phyloP scores from a whole-genome alignment of 805 yeast genomes.

The Saccharomycopsis fibuligera region DNA sequence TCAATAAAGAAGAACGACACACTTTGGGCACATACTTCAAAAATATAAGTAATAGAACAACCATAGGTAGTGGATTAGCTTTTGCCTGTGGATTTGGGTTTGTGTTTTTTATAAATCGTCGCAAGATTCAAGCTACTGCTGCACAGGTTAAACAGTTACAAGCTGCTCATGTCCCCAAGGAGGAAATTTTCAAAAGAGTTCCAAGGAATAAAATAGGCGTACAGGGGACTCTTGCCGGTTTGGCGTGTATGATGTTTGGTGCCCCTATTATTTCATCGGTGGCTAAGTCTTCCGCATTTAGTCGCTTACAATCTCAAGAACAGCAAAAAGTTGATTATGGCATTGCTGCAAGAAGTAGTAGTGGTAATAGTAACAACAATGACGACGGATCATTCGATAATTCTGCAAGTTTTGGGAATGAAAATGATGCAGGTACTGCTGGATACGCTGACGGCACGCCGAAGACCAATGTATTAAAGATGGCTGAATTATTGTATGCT shows the following conservation, averaged over 20 bases:
- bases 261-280: background rate
- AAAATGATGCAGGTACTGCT: background rate
- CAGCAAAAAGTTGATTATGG: background rate
- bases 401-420: background rate
- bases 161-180: slow-evolving; percentile 1
- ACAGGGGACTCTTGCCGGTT: slow-evolving; percentile 8
- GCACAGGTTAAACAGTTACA: background rate
- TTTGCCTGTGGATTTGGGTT: slow-evolving; percentile 11
- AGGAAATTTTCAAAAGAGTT: slow-evolving; percentile 2
- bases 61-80: background rate
- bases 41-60: background rate
- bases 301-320: background rate
- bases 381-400: background rate
- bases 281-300: background rate
- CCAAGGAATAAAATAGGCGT: slow-evolving; percentile 9
- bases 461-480: background rate
- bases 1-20: slow-evolving; percentile 12
- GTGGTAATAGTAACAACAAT: background rate
- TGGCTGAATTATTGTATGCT: slow-evolving; percentile 10
- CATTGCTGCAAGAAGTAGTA: background rate
- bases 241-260: slow-evolving; percentile 1
- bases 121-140: slow-evolving; percentile 3
- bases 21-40: slow-evolving; percentile 10
- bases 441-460: background rate
- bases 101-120: slow-evolving; percentile 11